Conservation (phyloP, 371 early-diverging fungal species). For the Coemansia sp. region DNA sequence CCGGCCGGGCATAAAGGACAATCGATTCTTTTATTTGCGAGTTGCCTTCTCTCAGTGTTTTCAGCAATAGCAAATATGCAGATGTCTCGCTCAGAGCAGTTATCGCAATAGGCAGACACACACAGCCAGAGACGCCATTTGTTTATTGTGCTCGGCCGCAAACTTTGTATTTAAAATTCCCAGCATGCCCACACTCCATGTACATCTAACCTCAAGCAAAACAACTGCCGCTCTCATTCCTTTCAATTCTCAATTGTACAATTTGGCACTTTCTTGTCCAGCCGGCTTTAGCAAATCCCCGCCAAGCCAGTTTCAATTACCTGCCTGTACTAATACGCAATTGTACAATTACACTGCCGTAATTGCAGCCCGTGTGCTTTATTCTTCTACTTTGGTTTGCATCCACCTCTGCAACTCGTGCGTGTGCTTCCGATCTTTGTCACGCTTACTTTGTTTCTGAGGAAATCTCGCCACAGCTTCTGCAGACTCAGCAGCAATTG, state of each 20-base stretch:
- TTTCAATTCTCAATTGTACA: slow-evolving; percentile 35
- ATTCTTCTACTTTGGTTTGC: slow-evolving; percentile 1
- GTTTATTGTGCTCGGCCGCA: not conserved
- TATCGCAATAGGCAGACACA: not conserved
- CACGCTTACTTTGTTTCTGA: not conserved
- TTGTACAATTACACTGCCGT: slow-evolving; percentile 24
- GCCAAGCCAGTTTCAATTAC: not conserved
- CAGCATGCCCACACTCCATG: not conserved
- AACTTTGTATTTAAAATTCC: slow-evolving; percentile 37
- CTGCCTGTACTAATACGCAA: not conserved
- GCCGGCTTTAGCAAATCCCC: not conserved
- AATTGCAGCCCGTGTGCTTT: not conserved
- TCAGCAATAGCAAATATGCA: not conserved
- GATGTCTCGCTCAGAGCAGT: not conserved
- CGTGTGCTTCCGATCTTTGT: not conserved
- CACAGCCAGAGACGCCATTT: not conserved
- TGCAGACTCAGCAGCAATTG: not conserved
- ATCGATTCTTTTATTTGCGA: slow-evolving; percentile 1
- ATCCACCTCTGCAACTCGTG: slow-evolving; percentile 1
- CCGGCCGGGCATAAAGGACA: slow-evolving; percentile 6
- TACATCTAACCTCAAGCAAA: not conserved
- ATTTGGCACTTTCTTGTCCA: slow-evolving; percentile 6
- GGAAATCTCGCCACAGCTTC: not conserved
- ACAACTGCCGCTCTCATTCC: not conserved
- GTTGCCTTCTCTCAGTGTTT: not conserved